Percentiles rank a stretch among this genome's conserved stretches.
Conservation (phyloP, 257 asterid species). For the Solanum lignicaule region DNA sequence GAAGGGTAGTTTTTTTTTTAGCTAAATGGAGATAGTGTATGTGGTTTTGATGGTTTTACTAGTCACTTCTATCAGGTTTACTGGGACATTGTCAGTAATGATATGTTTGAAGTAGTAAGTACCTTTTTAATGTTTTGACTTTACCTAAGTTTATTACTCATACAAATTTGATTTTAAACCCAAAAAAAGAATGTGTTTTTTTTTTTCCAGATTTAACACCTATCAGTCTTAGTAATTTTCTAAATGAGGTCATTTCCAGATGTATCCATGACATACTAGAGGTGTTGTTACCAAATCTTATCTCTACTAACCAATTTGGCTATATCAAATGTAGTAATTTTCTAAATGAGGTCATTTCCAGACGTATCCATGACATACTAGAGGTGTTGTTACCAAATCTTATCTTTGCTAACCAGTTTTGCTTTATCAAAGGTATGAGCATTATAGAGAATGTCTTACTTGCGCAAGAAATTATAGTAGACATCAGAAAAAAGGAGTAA, state of each 20-base stretch:
- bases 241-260: background rate
- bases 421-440: background rate
- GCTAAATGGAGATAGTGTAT: background rate
- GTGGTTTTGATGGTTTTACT: background rate
- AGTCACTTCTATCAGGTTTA: too few species aligned
- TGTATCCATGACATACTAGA: background rate
- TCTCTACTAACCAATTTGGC: background rate
- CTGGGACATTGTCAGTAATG: background rate
- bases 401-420: background rate
- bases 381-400: background rate
- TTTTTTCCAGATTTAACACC: background rate
- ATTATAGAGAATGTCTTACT: background rate
- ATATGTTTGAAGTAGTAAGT: background rate
- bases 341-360: background rate
- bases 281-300: background rate
- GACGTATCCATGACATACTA: background rate
- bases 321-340: background rate
- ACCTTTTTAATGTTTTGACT: background rate
- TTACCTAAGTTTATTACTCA: background rate
- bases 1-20: background rate
- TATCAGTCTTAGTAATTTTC: background rate
- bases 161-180: background rate
- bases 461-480: background rate
- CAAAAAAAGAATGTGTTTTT: background rate
- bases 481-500: background rate